A percentile compares a stretch with the other conserved stretches of the same genome.
Evolutionary conservation across 176 grass and related monocot genomes (phyloP).

Genomic region (Ensete ventricosum): DNA sequence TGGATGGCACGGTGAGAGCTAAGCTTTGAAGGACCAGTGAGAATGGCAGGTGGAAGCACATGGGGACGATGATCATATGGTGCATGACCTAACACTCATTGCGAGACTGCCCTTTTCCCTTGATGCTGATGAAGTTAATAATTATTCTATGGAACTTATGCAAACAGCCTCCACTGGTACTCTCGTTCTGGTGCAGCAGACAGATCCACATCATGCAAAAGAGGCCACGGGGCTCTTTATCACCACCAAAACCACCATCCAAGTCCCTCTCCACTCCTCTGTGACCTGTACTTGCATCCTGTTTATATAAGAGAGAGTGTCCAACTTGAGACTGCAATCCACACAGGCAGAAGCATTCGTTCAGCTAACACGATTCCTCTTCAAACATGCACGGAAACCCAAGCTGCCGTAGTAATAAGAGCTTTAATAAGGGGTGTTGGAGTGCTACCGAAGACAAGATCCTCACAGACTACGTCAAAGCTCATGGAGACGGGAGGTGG

Average conservation of each 20-base stretch:
- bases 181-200: neutral
- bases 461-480: neutral
- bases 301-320: neutral
- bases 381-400: neutral
- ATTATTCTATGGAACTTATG: neutral
- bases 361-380: too few species aligned
- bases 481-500: slow-evolving; percentile 18
- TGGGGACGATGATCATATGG: neutral
- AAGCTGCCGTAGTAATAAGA: slow-evolving; percentile 3
- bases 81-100: neutral
- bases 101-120: neutral
- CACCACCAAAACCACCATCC: neutral
- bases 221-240: too few species aligned
- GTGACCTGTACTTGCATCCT: neutral
- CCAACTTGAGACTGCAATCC: neutral
- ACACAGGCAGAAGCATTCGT: neutral
- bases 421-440: slow-evolving; percentile 3
- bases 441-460: slow-evolving; percentile 7
- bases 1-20: neutral
- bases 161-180: neutral
- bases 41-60: neutral
- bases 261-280: neutral
- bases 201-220: neutral
- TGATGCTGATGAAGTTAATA: neutral
- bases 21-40: neutral